phyloP scores from a whole-genome alignment of 2,329 filamentous ascomycete species.

The Ilyonectria sp. region DNA sequence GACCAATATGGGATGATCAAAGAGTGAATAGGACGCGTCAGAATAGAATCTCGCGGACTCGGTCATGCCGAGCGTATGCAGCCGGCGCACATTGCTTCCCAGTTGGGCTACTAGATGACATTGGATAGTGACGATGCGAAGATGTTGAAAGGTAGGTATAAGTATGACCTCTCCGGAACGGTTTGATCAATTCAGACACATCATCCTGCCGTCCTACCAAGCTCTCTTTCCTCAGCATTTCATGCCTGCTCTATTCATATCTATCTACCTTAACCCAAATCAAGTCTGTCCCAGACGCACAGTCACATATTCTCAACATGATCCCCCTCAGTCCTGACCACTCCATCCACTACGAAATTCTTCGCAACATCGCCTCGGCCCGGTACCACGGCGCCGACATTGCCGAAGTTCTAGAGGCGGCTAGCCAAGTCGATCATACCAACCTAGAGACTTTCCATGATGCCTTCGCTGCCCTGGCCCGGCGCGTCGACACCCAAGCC shows the following conservation, averaged over 20 bases:
- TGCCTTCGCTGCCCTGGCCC: conserved; percentile 1
- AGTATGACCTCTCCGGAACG: neutral
- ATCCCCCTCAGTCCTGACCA: conserved; percentile 5
- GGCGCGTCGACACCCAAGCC: conserved; percentile 3
- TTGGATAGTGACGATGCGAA: neutral
- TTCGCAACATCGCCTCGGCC: neutral
- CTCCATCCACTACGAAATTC: conserved; percentile 10
- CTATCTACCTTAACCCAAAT: too few species aligned
- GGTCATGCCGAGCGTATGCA: neutral
- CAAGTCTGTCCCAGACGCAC: too few species aligned
- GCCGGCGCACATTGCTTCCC: neutral
- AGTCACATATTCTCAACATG: neutral
- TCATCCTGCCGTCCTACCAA: neutral
- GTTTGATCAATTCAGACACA: neutral
- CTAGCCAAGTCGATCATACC: conserved; percentile 1
- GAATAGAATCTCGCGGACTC: too few species aligned
- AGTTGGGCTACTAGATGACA: neutral
- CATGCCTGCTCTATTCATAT: neutral
- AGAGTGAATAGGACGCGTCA: neutral
- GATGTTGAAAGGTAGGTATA: neutral
- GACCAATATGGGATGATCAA: neutral
- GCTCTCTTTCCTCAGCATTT: neutral
- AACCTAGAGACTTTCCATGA: conserved; percentile 7
- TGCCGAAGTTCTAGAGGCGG: conserved; percentile 1
- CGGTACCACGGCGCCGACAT: conserved; percentile 10